A percentile compares a stretch with the other conserved stretches of the same genome.
Evolutionary conservation across 2,329 filamentous ascomycete genomes (phyloP).

Genomic region (Aschersonia sp.): DNA sequence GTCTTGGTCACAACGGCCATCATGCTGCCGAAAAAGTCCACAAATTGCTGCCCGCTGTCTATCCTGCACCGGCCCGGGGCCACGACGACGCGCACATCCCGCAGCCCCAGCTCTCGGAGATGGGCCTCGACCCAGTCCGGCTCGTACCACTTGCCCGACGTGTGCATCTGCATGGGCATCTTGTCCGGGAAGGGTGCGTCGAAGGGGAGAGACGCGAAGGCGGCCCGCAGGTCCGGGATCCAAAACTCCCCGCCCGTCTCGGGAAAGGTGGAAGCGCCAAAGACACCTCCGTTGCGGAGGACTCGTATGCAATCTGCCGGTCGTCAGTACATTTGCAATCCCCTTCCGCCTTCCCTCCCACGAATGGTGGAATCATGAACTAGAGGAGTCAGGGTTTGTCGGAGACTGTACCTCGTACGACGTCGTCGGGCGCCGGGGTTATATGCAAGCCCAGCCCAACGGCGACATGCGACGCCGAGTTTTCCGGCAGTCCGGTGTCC

Average conservation of each 20-base stretch:
- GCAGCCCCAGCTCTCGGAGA: constrained; percentile 20
- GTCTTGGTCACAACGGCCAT: constrained; percentile 20
- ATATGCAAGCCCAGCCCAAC: constrained; percentile 32
- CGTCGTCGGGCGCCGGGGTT: constrained; percentile 23
- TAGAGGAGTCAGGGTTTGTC: not conserved
- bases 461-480: constrained; percentile 27
- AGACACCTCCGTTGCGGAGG: constrained; percentile 12
- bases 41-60: constrained; percentile 19
- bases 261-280: constrained; percentile 23
- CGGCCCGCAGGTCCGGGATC: constrained; percentile 20
- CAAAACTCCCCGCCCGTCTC: constrained; percentile 18
- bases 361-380: too few relatives aligned
- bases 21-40: constrained; percentile 22
- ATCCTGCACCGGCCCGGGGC: constrained; percentile 14
- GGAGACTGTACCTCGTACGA: constrained; percentile 12
- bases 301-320: not conserved
- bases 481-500: constrained; percentile 23
- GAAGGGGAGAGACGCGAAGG: constrained; percentile 25
- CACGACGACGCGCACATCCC: constrained; percentile 20
- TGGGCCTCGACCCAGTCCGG: constrained; percentile 22
- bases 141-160: constrained; percentile 23
- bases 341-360: too few relatives aligned
- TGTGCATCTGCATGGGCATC: constrained; percentile 23
- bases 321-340: not conserved
- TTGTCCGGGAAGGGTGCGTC: constrained; percentile 18